Base-by-base conservation (phyloP, 2,329 filamentous ascomycete genomes). In the Diatrype stigma region DNA sequence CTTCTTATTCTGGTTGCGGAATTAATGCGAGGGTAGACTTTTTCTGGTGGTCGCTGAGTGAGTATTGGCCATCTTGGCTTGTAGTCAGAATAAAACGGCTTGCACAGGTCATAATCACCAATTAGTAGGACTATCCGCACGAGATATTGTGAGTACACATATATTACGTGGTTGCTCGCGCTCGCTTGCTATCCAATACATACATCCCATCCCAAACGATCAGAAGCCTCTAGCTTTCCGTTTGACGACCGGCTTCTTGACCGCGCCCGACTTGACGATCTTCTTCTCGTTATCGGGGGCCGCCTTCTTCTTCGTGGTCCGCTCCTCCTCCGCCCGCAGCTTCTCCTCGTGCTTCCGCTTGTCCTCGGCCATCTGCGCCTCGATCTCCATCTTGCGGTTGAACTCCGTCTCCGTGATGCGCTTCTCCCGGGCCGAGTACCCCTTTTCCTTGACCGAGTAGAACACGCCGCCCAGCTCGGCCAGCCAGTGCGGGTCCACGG, bases 371-470 rank as follows among this genome's bases (percentile, higher is more conserved):
- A 96, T 96, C 71, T 96, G 84, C 3, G 87, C 79, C 73, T 96
- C 92, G 56, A 96, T 92, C 70, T 96, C 92, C 80, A 96, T 91
- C 69, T 89, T 91, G 47, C 84, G 79, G 66, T 96, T 96, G 68
- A 96, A 96, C 67, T 96, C 93, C 16, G 85, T 86, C 72, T 97
- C 93, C 0, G 87, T 93, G 45, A 96, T 83, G 49, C 89, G 82
- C 71, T 91, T 93, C 63, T 96, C 89, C 23, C 89, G 80, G 12
- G 86, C 84, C 14, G 89, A 96, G 67, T 96, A 99, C 1, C 93
- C 94, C 71, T 99, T 99, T 72, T 97, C 93, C 73, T 96, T 96
- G 65, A 99, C 82, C 1, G 88, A 94, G 70, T 97, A 99, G 70
- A 99, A 99, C 0, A 99, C 94, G 2, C 92, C 94, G 32, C 95